These are phyloP conservation scores for Sphaerosporella brunnea DNA, from an alignment of 495 filamentous ascomycete species.

Conservation along the genomic window DNA sequence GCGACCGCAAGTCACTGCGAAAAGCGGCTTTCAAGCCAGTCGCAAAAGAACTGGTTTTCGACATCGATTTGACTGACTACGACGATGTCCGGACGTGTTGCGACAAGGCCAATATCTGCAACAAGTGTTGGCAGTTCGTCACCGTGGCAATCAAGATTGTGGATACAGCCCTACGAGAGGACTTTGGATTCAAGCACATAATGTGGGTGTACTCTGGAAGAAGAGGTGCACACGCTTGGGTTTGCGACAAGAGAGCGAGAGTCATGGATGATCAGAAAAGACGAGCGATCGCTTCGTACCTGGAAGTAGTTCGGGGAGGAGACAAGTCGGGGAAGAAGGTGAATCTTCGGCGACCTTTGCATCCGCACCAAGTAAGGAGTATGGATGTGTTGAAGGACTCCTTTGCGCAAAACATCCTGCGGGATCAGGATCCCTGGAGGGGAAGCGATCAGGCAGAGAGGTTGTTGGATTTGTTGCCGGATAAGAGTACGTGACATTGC, in stretches of 20 bases:
- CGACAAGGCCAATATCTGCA: constrained; percentile 77
- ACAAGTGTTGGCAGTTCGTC: constrained; percentile 88
- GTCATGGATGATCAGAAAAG: constrained; percentile 67
- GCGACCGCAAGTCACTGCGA: constrained; percentile 73
- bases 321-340: constrained; percentile 74
- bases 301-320: constrained; percentile 72
- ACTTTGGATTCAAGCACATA: constrained; percentile 91
- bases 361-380: constrained; percentile 77
- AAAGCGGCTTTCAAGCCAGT: constrained; percentile 62
- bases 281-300: constrained; percentile 65
- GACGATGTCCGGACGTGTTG: constrained; percentile 94
- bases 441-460: constrained; percentile 46
- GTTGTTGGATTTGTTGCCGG: constrained; percentile 62
- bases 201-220: constrained; percentile 97
- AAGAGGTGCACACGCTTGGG: constrained; percentile 93
- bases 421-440: constrained; percentile 72
- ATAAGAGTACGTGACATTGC: constrained; percentile 30
- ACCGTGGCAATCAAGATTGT: constrained; percentile 94
- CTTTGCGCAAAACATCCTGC: constrained; percentile 65
- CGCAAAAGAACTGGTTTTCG: constrained; percentile 86
- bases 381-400: constrained; percentile 60
- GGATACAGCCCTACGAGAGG: constrained; percentile 67
- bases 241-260: constrained; percentile 80
- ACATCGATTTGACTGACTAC: constrained; percentile 98
- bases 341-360: constrained; percentile 66